A percentile compares a stretch with the other conserved stretches of the same genome.
These are phyloP conservation scores for Funneliformis mosseae DNA, from an alignment of 192 early-diverging fungal genomes.

Conservation along the genomic window DNA sequence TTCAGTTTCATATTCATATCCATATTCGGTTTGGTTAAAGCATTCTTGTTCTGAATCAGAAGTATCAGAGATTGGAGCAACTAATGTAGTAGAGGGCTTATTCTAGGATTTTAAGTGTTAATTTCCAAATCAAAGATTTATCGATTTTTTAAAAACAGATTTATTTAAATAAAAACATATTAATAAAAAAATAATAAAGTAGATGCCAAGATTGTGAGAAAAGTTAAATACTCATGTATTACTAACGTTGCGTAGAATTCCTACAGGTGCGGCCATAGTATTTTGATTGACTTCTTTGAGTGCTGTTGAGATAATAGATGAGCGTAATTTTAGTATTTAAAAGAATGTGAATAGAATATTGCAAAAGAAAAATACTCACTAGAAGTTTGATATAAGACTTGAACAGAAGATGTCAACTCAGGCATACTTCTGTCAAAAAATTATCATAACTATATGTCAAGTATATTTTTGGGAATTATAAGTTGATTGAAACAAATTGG, in stretches of 20 bases:
- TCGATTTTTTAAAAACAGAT: too few relatives aligned
- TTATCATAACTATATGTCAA: not conserved
- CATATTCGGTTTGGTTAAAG: not conserved
- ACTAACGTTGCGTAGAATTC: constrained; percentile 1
- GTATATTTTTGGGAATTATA: too few relatives aligned
- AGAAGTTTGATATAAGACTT: not conserved
- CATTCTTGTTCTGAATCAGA: constrained; percentile 32
- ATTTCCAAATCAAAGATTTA: not conserved
- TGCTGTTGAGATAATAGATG: not conserved
- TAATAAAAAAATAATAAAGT: not conserved
- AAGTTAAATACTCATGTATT: not conserved
- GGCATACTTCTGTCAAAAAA: not conserved
- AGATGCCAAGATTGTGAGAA: not conserved
- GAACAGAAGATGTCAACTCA: not conserved
- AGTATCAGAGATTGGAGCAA: constrained; percentile 24
- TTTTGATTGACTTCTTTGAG: not conserved
- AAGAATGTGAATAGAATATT: not conserved
- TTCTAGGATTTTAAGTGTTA: not conserved
- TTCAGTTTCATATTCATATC: constrained; percentile 41
- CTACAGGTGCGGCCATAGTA: constrained; percentile 5
- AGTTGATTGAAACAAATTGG: not conserved
- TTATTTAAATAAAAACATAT: too few relatives aligned
- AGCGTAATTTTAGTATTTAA: not conserved
- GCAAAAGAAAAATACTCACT: not conserved
- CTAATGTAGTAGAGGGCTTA: not conserved